phyloP scores from a whole-genome alignment of 768 basidiomycete species.

The Ramaria sp. region DNA sequence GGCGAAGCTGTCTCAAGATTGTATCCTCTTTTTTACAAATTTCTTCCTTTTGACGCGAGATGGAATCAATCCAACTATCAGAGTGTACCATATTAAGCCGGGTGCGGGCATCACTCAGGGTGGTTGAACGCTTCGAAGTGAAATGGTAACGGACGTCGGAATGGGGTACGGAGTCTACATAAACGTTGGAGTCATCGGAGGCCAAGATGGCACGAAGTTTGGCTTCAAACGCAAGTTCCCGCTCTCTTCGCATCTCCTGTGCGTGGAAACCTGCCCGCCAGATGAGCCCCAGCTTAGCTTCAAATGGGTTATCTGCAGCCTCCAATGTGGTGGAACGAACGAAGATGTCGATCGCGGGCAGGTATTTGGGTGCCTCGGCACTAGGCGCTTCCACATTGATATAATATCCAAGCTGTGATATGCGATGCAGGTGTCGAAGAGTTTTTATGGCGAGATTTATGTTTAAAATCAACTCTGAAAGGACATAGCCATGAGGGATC shows the following conservation, averaged over 20 bases:
- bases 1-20: conserved; percentile 34
- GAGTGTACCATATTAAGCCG: conserved; percentile 62
- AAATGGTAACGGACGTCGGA: conserved; percentile 50
- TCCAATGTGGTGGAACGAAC: conserved; percentile 62
- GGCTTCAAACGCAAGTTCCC: conserved; percentile 71
- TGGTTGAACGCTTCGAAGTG: conserved; percentile 49
- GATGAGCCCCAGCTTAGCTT: conserved; percentile 63
- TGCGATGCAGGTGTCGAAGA: conserved; percentile 52
- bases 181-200: conserved; percentile 22
- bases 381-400: conserved; percentile 46
- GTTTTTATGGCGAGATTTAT: conserved; percentile 59
- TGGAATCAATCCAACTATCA: conserved; percentile 57
- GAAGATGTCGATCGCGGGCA: conserved; percentile 51
- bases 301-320: conserved; percentile 76
- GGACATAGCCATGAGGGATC: conserved; percentile 68
- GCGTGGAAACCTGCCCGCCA: conserved; percentile 66
- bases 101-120: conserved; percentile 58
- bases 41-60: conserved; percentile 34
- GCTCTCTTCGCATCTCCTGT: conserved; percentile 52
- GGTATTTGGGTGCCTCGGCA: conserved; percentile 58
- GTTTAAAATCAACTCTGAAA: conserved; percentile 70
- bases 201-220: conserved; percentile 60
- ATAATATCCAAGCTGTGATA: conserved; percentile 44
- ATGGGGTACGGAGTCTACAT: conserved; percentile 15
- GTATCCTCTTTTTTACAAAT: conserved; percentile 38